Percentiles rank a stretch among this genome's conserved stretches.
phyloP scores from a whole-genome alignment of 768 basidiomycete genomes.

The Rhizopogon roseolus region DNA sequence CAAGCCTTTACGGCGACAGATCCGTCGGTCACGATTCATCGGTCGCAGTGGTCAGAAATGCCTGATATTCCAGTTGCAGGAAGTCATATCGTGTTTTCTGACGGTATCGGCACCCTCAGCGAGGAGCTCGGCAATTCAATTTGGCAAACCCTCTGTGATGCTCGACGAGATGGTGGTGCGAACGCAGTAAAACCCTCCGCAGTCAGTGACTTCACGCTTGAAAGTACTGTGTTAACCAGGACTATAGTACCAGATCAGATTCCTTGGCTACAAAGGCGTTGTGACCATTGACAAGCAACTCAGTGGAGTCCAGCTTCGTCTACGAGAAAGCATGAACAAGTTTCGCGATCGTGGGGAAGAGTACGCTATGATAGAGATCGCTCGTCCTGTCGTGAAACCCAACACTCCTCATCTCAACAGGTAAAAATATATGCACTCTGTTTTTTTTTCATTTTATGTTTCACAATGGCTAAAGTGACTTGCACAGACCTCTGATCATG shows the following conservation, averaged over 20 bases:
- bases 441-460: neutral
- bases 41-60: slow-evolving; percentile 59
- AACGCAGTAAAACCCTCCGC: slow-evolving; percentile 49
- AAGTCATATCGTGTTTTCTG: slow-evolving; percentile 52
- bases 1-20: slow-evolving; percentile 85
- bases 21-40: slow-evolving; percentile 54
- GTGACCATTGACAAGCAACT: slow-evolving; percentile 59
- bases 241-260: slow-evolving; percentile 69
- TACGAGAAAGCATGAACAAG: slow-evolving; percentile 73
- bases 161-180: slow-evolving; percentile 29
- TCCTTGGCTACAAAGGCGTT: slow-evolving; percentile 81
- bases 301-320: slow-evolving; percentile 58
- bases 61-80: slow-evolving; percentile 51
- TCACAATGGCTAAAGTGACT: neutral
- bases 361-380: slow-evolving; percentile 68
- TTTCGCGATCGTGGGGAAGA: slow-evolving; percentile 49
- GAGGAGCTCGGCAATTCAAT: slow-evolving; percentile 50
- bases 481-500: slow-evolving; percentile 64
- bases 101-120: slow-evolving; percentile 81
- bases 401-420: slow-evolving; percentile 68
- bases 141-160: slow-evolving; percentile 49
- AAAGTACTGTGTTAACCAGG: neutral
- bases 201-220: slow-evolving; percentile 35
- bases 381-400: slow-evolving; percentile 55
- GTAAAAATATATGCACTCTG: slow-evolving; percentile 29